Percentiles rank a stretch among this genome's conserved stretches.
Evolutionary conservation across 345 rosid species (phyloP).

Genomic region (Geranium rotundifolium): DNA sequence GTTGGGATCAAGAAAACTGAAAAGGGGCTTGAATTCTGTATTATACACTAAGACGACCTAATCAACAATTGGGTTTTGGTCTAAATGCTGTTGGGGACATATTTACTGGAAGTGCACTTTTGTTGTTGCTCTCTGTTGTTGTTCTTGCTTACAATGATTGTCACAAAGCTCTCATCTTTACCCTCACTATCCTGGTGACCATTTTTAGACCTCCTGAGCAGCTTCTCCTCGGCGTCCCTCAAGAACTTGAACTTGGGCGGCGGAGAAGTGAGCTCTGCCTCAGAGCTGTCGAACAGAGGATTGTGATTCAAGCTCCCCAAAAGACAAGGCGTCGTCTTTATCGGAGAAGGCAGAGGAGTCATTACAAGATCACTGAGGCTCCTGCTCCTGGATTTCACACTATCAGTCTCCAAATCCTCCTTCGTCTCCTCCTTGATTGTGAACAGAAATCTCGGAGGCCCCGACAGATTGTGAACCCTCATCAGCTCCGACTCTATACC

Average conservation of each 20-base stretch:
- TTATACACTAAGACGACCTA: constrained; percentile 11
- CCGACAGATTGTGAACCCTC: constrained; percentile 66
- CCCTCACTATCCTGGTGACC: constrained; percentile 5
- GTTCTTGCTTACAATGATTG: constrained; percentile 29
- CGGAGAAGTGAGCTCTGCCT: constrained; percentile 61
- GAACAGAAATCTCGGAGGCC: constrained; percentile 81
- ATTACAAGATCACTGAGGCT: constrained; percentile 60
- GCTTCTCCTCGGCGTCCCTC: constrained; percentile 85
- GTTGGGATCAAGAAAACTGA: not conserved
- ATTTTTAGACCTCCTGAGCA: constrained; percentile 41
- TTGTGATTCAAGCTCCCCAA: constrained; percentile 39
- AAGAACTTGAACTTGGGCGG: constrained; percentile 89
- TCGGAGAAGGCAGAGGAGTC: constrained; percentile 58
- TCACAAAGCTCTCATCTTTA: constrained; percentile 25
- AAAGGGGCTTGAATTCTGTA: constrained; percentile 1
- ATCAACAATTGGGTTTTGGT: constrained; percentile 16
- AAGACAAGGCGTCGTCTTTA: constrained; percentile 22
- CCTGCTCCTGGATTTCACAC: constrained; percentile 57
- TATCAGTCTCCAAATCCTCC: constrained; percentile 91
- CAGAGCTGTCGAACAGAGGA: constrained; percentile 68
- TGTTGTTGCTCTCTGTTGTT: constrained; percentile 16
- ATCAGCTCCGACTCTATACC: constrained; percentile 63
- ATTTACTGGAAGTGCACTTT: constrained; percentile 31
- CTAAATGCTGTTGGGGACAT: constrained; percentile 44
- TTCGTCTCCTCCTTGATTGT: constrained; percentile 88